Evolutionary conservation across 768 basidiomycete genomes (phyloP), one percentile per base, ranked within the genome.

Genomic region (Macrocybe gigantea): DNA sequence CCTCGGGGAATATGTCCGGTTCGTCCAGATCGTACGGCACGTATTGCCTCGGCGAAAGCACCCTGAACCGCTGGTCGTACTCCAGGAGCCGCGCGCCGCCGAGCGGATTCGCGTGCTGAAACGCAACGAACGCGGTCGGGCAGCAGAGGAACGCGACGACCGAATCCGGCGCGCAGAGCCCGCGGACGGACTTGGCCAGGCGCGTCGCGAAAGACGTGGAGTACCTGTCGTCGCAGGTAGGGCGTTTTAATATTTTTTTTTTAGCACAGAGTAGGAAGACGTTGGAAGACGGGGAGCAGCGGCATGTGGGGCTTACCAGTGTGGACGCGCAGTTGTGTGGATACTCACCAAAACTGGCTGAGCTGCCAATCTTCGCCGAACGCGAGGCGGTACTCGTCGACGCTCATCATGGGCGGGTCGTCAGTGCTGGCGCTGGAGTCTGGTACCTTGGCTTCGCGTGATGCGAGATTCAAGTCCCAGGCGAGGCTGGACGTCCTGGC

Each of bases 301-400:
- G 22, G 22, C 39, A 33, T 47, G 33, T 33, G 52, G 54, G 48
- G 48, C 29, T 37, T 44, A 34, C 35, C 32, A 30, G 5, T 49
- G 41, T 47, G 8, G 32, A 45, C 15, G 1, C 12, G 9, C 30
- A 41, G 49, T 22, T 37, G 42, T 13, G 15, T 15, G 49, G 36
- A 41, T 30, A 63, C 73, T 66, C 59, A 74, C 72, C 74, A 75
- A 50, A 75, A 74, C 59, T 76, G 73, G 54, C 71, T 74, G 37
- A 75, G 64, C 54, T 76, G 73, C 73, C 73, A 75, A 59, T 74
- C 72, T 60, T 75, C 73, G 12, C 70, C 64, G 46, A 76, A 76
- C 10, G 69, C 66, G 33, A 59, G 52, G 30, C 66, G 62, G 49
- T 69, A 76, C 49, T 74, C 72, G 38, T 70, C 65, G 11, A 75